Percentiles rank a stretch among this genome's conserved stretches.
These are phyloP conservation scores for Claviceps sp. DNA, from an alignment of 2,329 filamentous ascomycete species.

Conservation along the genomic window DNA sequence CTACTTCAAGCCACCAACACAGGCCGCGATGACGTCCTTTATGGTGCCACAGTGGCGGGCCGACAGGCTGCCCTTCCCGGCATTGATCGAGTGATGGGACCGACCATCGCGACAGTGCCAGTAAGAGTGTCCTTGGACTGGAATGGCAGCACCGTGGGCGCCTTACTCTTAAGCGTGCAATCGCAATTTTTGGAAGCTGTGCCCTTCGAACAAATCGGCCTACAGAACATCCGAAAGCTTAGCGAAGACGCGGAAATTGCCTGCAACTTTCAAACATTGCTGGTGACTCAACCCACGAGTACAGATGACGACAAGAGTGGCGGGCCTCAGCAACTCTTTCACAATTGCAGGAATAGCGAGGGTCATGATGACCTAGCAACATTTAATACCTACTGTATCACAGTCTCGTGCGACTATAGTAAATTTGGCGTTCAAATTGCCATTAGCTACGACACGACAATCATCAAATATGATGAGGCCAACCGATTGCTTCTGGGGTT, in stretches of 20 bases:
- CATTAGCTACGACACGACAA: background rate
- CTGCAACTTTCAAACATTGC: background rate
- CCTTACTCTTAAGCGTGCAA: constrained; percentile 7
- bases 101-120: constrained; percentile 29
- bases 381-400: background rate
- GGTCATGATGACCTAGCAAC: background rate
- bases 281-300: background rate
- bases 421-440: background rate
- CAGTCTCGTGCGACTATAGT: background rate
- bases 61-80: constrained; percentile 13
- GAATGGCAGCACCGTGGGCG: background rate
- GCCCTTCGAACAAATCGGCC: constrained; percentile 8
- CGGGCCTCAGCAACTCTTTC: background rate
- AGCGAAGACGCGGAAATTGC: background rate
- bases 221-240: background rate
- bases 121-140: constrained; percentile 24
- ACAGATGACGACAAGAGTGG: background rate
- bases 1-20: constrained; percentile 36
- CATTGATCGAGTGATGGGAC: constrained; percentile 11
- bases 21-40: constrained; percentile 24
- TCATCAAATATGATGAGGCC: background rate
- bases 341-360: background rate
- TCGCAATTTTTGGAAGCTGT: constrained; percentile 9
- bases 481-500: background rate
- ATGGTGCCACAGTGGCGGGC: constrained; percentile 30